These are phyloP conservation scores for Bipolaris oryzae DNA, from an alignment of 2,329 filamentous ascomycete species.

Conservation along the genomic window DNA sequence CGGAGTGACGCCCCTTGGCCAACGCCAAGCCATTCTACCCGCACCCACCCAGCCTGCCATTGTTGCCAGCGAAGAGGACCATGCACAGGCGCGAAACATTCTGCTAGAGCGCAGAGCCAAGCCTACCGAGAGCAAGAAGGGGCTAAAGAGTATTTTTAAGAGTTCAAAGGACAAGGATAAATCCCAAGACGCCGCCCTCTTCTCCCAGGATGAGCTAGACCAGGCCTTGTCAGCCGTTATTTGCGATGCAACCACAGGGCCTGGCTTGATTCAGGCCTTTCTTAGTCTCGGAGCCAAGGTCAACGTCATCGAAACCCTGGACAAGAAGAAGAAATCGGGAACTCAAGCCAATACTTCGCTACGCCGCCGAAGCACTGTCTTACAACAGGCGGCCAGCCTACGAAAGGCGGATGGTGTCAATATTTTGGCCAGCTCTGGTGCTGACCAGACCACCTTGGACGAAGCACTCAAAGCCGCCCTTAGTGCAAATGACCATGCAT, in stretches of 20 bases:
- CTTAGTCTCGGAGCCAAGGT: constrained; percentile 44
- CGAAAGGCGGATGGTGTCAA: constrained; percentile 40
- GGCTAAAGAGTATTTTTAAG: constrained; percentile 45
- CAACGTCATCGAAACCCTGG: constrained; percentile 32
- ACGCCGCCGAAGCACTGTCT: constrained; percentile 43
- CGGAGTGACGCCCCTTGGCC: constrained; percentile 34
- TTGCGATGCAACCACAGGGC: constrained; percentile 35
- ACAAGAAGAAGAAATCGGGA: constrained; percentile 26
- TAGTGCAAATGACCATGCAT: constrained; percentile 39
- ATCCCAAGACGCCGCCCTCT: constrained; percentile 33
- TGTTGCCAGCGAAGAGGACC: constrained; percentile 41
- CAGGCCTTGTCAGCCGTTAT: constrained; percentile 43
- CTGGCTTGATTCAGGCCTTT: constrained; percentile 44
- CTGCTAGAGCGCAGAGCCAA: constrained; percentile 40
- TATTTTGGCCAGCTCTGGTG: constrained; percentile 42
- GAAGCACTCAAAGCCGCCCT: constrained; percentile 44
- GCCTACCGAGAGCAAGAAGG: constrained; percentile 38
- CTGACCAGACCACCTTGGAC: constrained; percentile 44
- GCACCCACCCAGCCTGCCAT: constrained; percentile 39
- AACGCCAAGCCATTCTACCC: constrained; percentile 39
- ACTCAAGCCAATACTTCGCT: constrained; percentile 25
- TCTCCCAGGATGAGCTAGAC: constrained; percentile 46
- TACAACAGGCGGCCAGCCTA: constrained; percentile 43
- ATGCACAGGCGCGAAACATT: constrained; percentile 36
- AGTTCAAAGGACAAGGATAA: constrained; percentile 46